Base-by-base conservation (phyloP, 1,284 basidiomycete genomes). In the Rhodofomes roseus region DNA sequence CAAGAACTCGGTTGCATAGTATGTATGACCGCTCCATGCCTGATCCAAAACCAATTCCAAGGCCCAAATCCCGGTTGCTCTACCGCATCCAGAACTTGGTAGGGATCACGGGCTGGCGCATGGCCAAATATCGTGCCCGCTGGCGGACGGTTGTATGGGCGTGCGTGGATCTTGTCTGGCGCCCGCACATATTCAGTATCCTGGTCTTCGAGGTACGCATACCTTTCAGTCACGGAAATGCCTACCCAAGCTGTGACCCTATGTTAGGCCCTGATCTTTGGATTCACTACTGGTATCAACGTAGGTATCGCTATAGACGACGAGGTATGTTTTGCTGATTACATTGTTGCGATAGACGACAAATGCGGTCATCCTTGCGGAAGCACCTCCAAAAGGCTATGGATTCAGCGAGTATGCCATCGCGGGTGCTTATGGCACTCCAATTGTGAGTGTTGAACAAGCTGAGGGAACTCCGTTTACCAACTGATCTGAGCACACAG, bases 241-340 rank as follows among this genome's bases (percentile, higher is more conserved):
- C 18, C 9, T 3, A 52, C n/a, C 87, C 1, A 85, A 88, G 60
- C 27, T 51, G 48, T 18, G 48, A 23, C 14, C 22, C 43, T 46
- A 36, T 12, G 34, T 4, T 14, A 84, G 81, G 82, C 79, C 11
- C 71, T 82, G 59, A 64, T 88, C 4, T 89, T 90, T 67, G 88
- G 87, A 3, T 90, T 90, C 68, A 69, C 77, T 37, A 86, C 90
- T 58, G 89, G 89, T 34, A 83, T 91, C 57, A 90, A 91, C 63
- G 89, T 89, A 62, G 61, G 22, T 60, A 5, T 5, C 40, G 14
- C 5, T n/a, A 7, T 27, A 11, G 18, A 6, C 12, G n/a, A 12
- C 20, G 11, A n/a, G 4, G 16, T 2, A 9, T n/a, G 23, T 22
- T 31, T 18, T 39, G n/a, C 9, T 12, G 3, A 2, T 14, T 22